phyloP scores from a whole-genome alignment of 768 basidiomycete species.

The Pleurotus sapidus region DNA sequence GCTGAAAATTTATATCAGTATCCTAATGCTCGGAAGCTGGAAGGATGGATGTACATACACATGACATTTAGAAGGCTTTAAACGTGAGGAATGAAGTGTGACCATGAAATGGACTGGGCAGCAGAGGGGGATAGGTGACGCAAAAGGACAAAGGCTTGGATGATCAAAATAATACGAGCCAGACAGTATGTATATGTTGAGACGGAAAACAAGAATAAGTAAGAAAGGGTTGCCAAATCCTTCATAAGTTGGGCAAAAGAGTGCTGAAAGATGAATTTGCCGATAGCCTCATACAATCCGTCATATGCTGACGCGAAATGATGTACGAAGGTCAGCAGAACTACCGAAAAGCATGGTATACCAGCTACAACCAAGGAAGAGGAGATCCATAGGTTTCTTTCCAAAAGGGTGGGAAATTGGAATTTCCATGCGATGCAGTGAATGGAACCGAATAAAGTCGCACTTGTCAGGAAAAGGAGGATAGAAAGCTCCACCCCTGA shows the following conservation, averaged over 20 bases:
- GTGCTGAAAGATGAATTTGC: too few relatives aligned
- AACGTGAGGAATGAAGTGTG: slow-evolving; percentile 14
- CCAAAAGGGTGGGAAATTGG: slow-evolving; percentile 17
- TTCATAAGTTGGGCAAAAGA: too few relatives aligned
- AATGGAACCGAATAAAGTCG: slow-evolving; percentile 17
- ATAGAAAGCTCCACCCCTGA: too few relatives aligned
- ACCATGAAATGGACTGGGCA: slow-evolving; percentile 15
- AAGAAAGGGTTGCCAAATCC: too few relatives aligned
- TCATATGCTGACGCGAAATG: too few relatives aligned
- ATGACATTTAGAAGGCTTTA: too few relatives aligned
- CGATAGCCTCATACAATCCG: too few relatives aligned
- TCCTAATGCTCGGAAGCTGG: too few relatives aligned
- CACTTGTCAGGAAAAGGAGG: not conserved
- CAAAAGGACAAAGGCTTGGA: slow-evolving; percentile 11
- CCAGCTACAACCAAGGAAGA: slow-evolving; percentile 14
- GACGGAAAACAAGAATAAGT: too few relatives aligned
- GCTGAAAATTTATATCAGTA: too few relatives aligned
- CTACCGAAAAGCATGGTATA: not conserved
- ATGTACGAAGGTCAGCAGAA: too few relatives aligned
- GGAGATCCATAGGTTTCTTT: slow-evolving; percentile 20
- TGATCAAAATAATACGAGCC: slow-evolving; percentile 10
- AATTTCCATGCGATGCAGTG: slow-evolving; percentile 26
- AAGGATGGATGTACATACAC: too few relatives aligned
- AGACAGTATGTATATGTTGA: slow-evolving; percentile 2
- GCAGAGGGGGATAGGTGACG: not conserved